Evolutionary conservation across 331 rosid species (phyloP).

Genomic region (Acacia concinna): DNA sequence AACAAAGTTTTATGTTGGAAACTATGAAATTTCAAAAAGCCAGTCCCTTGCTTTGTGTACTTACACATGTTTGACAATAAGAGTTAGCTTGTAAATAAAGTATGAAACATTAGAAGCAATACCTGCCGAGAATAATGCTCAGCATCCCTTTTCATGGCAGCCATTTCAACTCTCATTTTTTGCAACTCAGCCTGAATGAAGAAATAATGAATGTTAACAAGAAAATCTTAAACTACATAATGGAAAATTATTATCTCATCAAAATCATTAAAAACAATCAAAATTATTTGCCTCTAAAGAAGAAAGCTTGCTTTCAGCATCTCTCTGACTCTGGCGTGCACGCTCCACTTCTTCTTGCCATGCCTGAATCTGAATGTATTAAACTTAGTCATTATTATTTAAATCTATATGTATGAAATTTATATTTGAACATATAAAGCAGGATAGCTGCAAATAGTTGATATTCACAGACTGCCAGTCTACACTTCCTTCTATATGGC

Average conservation of each 20-base stretch:
- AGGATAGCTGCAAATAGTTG: background rate
- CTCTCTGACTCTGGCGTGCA: slow-evolving; percentile 94
- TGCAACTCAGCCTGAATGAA: slow-evolving; percentile 77
- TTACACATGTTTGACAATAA: slow-evolving; percentile 17
- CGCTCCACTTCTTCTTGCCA: slow-evolving; percentile 98
- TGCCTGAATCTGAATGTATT: slow-evolving; percentile 66
- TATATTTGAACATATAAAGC: background rate
- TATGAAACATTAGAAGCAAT: slow-evolving; percentile 17
- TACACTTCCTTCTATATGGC: background rate
- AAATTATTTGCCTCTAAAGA: slow-evolving; percentile 62
- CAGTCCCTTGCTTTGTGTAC: slow-evolving; percentile 1
- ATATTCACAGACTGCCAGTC: background rate
- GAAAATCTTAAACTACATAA: slow-evolving; percentile 23
- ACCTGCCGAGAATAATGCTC: slow-evolving; percentile 99
- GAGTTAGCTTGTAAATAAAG: background rate
- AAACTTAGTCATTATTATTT: slow-evolving; percentile 20
- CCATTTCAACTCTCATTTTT: slow-evolving; percentile 97
- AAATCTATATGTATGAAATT: background rate
- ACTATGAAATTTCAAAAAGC: background rate
- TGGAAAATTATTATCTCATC: slow-evolving; percentile 22
- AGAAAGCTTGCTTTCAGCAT: slow-evolving; percentile 93
- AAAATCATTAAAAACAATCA: slow-evolving; percentile 19
- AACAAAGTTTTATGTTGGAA: background rate
- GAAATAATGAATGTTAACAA: slow-evolving; percentile 29
- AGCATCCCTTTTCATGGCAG: slow-evolving; percentile 99